Evolutionary conservation across 495 filamentous ascomycete genomes (phyloP).

Genomic region (Aspergillus haitiensis): DNA sequence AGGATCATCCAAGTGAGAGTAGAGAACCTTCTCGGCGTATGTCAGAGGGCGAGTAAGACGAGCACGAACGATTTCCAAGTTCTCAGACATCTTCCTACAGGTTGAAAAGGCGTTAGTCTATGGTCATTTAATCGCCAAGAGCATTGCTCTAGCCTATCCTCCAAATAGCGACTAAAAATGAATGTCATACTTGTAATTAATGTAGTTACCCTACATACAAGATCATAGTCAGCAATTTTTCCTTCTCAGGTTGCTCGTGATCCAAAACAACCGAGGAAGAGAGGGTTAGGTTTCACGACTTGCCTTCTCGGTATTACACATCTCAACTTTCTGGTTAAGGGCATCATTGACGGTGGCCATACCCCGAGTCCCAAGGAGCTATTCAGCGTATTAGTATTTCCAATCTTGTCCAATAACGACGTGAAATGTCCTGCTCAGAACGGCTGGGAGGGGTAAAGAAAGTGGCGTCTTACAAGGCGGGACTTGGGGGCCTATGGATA

Average conservation of each 20-base stretch:
- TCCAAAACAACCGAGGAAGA: conserved; percentile 15
- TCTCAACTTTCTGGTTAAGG: conserved; percentile 76
- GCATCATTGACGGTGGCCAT: conserved; percentile 63
- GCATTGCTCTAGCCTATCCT: not conserved
- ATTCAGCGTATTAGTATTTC: conserved; percentile 29
- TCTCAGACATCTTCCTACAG: conserved; percentile 96
- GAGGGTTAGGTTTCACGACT: conserved; percentile 22
- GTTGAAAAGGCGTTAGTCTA: conserved; percentile 34
- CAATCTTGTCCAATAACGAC: not conserved
- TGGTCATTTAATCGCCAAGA: conserved; percentile 2
- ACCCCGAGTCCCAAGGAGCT: conserved; percentile 54
- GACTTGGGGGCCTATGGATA: conserved; percentile 46
- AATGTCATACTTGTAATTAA: conserved; percentile 68
- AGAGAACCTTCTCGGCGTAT: conserved; percentile 97
- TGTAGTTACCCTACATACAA: conserved; percentile 65
- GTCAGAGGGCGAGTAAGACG: conserved; percentile 91
- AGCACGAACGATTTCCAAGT: conserved; percentile 82
- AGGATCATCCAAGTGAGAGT: conserved; percentile 97
- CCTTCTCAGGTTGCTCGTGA: conserved; percentile 5
- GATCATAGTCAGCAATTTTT: conserved; percentile 25
- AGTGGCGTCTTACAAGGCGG: conserved; percentile 52
- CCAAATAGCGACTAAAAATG: not conserved
- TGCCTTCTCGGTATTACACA: conserved; percentile 74
- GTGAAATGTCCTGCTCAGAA: not conserved
- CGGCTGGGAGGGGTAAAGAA: conserved; percentile 12